Percentiles rank a stretch among this genome's conserved stretches.
phyloP scores from a whole-genome alignment of 192 early-diverging fungal species.

The Lunasporangiospora selenospora region DNA sequence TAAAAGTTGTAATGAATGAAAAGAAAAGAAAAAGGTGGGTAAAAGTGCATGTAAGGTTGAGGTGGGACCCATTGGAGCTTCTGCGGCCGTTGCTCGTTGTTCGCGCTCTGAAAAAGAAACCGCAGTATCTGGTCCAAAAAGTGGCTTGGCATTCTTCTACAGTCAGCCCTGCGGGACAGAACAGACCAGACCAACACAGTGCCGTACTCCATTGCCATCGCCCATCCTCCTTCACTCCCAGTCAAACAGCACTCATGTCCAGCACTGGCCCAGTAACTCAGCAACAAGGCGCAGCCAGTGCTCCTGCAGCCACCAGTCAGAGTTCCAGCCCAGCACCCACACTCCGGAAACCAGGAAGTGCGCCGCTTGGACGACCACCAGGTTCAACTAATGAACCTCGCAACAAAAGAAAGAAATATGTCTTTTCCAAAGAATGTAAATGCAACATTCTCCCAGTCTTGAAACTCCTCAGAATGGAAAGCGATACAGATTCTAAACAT shows the following conservation, averaged over 20 bases:
- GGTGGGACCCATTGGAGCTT: no score
- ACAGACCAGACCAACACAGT: not conserved
- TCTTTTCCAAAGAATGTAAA: constrained; percentile 52
- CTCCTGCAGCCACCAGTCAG: not conserved
- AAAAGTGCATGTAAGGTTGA: no score
- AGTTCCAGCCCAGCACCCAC: constrained; percentile 11
- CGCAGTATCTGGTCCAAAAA: constrained; percentile 32
- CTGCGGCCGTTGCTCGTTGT: no score
- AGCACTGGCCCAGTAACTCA: not conserved
- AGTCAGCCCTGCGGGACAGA: not conserved
- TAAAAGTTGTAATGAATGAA: no score
- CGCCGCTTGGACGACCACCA: constrained; percentile 34
- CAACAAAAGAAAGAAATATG: constrained; percentile 45
- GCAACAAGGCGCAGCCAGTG: not conserved
- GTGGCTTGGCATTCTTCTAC: not conserved
- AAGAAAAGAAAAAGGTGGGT: no score
- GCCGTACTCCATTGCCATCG: not conserved
- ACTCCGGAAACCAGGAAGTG: not conserved
- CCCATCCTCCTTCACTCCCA: not conserved
- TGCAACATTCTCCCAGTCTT: no score
- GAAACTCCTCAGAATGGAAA: no score
- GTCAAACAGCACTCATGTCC: not conserved
- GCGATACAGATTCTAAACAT: not conserved
- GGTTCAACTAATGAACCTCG: constrained; percentile 45
- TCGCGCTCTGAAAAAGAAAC: no score